phyloP scores from a whole-genome alignment of 352 stramenopile species.

The Phytophthora hibernalis region DNA sequence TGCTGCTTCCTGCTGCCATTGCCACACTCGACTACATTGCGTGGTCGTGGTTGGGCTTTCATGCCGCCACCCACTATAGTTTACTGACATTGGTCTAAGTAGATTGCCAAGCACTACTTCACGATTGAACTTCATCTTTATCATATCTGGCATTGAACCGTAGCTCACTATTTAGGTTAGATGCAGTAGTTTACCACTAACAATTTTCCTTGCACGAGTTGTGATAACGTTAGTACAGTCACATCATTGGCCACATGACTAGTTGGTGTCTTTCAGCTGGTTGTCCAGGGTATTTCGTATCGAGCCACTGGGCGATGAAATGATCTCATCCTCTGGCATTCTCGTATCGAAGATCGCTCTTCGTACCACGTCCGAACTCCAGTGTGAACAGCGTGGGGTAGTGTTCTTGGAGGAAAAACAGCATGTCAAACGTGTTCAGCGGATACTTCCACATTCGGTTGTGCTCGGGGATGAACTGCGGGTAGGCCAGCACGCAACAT shows the following conservation, averaged over 20 bases:
- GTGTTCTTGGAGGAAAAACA: constrained; percentile 14
- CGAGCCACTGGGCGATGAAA: neutral
- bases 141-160: too few relatives aligned
- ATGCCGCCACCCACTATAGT: too few relatives aligned
- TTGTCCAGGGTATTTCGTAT: constrained; percentile 3
- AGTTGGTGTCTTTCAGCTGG: constrained; percentile 1
- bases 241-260: neutral
- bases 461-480: constrained; percentile 7
- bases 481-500: constrained; percentile 5
- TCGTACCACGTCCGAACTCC: constrained; percentile 16
- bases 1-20: too few relatives aligned
- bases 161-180: too few relatives aligned
- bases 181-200: too few relatives aligned
- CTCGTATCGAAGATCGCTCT: constrained; percentile 1
- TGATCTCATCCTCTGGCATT: neutral
- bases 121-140: too few relatives aligned
- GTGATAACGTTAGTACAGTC: too few relatives aligned
- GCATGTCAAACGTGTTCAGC: constrained; percentile 7
- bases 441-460: constrained; percentile 15
- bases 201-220: too few relatives aligned
- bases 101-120: too few relatives aligned
- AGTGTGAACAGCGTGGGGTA: constrained; percentile 16
- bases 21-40: too few relatives aligned
- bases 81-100: too few relatives aligned
- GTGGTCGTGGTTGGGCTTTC: too few relatives aligned